These are phyloP conservation scores for Russula brevipes DNA, from an alignment of 768 basidiomycete genomes.

Conservation along the genomic window DNA sequence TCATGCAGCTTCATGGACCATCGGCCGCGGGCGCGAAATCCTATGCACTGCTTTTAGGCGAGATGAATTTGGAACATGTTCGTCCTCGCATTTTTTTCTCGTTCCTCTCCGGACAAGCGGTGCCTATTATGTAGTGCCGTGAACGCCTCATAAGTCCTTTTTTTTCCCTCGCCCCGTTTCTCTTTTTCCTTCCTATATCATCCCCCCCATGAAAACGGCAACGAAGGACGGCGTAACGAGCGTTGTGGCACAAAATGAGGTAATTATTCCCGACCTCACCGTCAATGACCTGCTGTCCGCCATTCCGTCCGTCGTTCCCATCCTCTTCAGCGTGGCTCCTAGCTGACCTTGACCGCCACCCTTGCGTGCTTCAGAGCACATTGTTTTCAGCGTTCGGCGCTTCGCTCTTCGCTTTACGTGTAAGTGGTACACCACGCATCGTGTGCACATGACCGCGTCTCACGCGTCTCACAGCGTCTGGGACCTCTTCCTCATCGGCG, in stretches of 20 bases:
- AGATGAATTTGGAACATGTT: too few relatives aligned
- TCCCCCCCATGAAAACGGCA: constrained; percentile 22
- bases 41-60: too few relatives aligned
- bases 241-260: constrained; percentile 50
- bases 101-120: too few relatives aligned
- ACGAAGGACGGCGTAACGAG: constrained; percentile 20
- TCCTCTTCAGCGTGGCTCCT: not conserved
- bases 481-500: constrained; percentile 67
- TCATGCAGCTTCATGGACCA: too few relatives aligned
- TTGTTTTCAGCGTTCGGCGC: constrained; percentile 86
- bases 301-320: constrained; percentile 60
- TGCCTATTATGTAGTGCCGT: too few relatives aligned
- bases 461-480: constrained; percentile 46
- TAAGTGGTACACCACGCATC: constrained; percentile 33
- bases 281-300: constrained; percentile 80
- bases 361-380: constrained; percentile 47
- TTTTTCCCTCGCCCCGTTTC: not conserved
- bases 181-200: not conserved
- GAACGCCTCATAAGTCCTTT: not conserved
- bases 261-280: constrained; percentile 74
- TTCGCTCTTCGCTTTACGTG: constrained; percentile 77
- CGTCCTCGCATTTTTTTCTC: not conserved
- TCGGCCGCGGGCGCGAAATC: too few relatives aligned
- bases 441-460: constrained; percentile 18
- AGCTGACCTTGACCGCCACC: not conserved